These are phyloP conservation scores for Quercus tomentella DNA, from an alignment of 331 rosid genomes.

Conservation along the genomic window DNA sequence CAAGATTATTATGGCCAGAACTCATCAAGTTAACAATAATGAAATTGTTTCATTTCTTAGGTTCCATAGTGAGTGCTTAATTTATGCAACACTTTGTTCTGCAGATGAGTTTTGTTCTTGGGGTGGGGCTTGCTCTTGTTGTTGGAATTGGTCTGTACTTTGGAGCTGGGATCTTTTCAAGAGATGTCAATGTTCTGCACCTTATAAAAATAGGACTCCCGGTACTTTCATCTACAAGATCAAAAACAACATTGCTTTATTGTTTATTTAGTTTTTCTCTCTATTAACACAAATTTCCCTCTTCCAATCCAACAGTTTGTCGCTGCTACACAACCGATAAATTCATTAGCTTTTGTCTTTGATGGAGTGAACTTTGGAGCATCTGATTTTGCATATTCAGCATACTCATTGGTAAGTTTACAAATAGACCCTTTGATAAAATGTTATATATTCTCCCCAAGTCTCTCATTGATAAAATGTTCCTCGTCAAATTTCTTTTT, in stretches of 20 bases:
- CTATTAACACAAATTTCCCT: background rate
- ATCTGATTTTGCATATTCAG: constrained; percentile 89
- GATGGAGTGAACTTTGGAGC: constrained; percentile 98
- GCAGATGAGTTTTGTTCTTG: constrained; percentile 81
- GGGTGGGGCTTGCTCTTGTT: constrained; percentile 65
- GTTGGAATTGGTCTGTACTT: constrained; percentile 72
- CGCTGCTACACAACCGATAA: constrained; percentile 93
- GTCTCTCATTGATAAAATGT: background rate
- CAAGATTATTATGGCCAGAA: no score
- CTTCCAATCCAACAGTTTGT: constrained; percentile 53
- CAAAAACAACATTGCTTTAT: background rate
- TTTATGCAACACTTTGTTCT: background rate
- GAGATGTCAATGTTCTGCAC: constrained; percentile 56
- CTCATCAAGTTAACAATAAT: no score
- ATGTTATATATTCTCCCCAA: background rate
- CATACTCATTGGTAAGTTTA: constrained; percentile 77
- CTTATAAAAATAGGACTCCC: constrained; percentile 80
- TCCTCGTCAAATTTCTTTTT: background rate
- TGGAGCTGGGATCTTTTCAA: constrained; percentile 83
- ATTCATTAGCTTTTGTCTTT: constrained; percentile 83
- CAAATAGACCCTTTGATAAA: background rate
- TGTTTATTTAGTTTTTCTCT: background rate
- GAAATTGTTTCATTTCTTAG: background rate
- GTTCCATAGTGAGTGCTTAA: background rate
- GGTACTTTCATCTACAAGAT: constrained; percentile 30